Evolutionary conservation across 208 protist species (phyloP).

Genomic region (Leishmania arabica): DNA sequence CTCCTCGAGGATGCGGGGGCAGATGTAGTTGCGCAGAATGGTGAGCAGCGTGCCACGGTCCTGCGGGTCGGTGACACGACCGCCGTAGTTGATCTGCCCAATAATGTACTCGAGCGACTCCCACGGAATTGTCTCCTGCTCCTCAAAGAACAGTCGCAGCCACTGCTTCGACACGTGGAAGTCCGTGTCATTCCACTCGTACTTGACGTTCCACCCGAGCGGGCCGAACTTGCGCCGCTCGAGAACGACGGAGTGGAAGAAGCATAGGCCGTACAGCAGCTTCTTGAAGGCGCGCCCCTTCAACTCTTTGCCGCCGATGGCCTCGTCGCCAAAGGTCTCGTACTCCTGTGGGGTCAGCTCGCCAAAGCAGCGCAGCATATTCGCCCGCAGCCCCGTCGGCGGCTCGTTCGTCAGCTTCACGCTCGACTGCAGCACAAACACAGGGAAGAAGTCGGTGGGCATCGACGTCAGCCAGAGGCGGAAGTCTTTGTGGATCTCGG

Average conservation of each 20-base stretch:
- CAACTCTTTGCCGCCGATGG: constrained; percentile 54
- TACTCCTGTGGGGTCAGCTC: constrained; percentile 89
- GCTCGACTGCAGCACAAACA: constrained; percentile 97
- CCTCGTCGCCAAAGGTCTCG: constrained; percentile 46
- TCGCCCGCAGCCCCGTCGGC: constrained; percentile 95
- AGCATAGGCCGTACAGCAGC: constrained; percentile 95
- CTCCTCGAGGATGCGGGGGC: constrained; percentile 78
- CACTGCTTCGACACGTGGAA: constrained; percentile 95
- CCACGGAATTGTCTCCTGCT: constrained; percentile 96
- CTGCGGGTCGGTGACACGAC: constrained; percentile 97
- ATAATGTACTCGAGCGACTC: constrained; percentile 98
- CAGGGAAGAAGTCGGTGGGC: constrained; percentile 97
- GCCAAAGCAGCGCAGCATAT: constrained; percentile 95
- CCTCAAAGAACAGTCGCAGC: constrained; percentile 96
- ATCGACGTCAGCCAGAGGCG: constrained; percentile 98
- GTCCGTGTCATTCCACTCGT: constrained; percentile 99
- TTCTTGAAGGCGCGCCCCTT: constrained; percentile 93
- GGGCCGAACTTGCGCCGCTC: constrained; percentile 97
- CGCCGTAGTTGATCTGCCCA: constrained; percentile 98
- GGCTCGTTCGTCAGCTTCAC: constrained; percentile 99
- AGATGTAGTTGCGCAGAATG: constrained; percentile 92
- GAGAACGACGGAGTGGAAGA: constrained; percentile 97
- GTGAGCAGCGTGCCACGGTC: constrained; percentile 94
- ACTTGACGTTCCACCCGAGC: constrained; percentile 97
- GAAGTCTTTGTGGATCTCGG: constrained; percentile 89